These are phyloP conservation scores for Alnus glutinosa DNA, from an alignment of 306 rosid genomes.

Conservation along the genomic window DNA sequence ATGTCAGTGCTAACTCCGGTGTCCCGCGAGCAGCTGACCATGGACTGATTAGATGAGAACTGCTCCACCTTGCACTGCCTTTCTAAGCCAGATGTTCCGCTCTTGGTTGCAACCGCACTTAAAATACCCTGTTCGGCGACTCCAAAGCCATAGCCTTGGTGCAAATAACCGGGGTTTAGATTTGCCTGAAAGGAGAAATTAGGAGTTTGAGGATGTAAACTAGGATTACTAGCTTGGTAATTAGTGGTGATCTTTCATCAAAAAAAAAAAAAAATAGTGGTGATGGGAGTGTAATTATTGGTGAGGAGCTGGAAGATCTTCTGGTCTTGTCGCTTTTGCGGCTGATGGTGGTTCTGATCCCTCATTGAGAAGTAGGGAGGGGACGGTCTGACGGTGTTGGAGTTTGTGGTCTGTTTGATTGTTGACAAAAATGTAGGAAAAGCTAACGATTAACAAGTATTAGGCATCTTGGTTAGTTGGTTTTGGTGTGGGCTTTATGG, in stretches of 20 bases:
- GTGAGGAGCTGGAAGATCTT: slow-evolving; percentile 32
- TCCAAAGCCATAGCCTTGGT: slow-evolving; percentile 26
- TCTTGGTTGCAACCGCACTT: background rate
- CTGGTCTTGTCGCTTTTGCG: slow-evolving; percentile 29
- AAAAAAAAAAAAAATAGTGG: too few species aligned
- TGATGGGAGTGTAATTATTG: slow-evolving; percentile 15
- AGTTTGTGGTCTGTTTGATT: background rate
- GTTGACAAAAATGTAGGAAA: too few species aligned
- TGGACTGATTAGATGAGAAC: slow-evolving; percentile 60
- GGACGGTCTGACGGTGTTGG: slow-evolving; percentile 14
- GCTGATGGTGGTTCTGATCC: slow-evolving; percentile 24
- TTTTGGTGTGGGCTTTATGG: too few species aligned
- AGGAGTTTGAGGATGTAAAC: slow-evolving; percentile 15
- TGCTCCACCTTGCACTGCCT: slow-evolving; percentile 63
- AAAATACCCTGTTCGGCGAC: slow-evolving; percentile 16
- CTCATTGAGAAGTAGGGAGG: background rate
- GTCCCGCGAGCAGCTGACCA: slow-evolving; percentile 65
- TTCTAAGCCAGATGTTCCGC: background rate
- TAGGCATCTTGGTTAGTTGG: too few species aligned
- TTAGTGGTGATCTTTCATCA: background rate
- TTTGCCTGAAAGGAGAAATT: slow-evolving; percentile 27
- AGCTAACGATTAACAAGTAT: too few species aligned
- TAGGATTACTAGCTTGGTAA: slow-evolving; percentile 15
- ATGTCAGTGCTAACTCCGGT: slow-evolving; percentile 67
- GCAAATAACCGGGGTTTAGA: slow-evolving; percentile 32